Evolutionary conservation across 768 basidiomycete genomes (phyloP).

Genomic region (Pholiota conissans): DNA sequence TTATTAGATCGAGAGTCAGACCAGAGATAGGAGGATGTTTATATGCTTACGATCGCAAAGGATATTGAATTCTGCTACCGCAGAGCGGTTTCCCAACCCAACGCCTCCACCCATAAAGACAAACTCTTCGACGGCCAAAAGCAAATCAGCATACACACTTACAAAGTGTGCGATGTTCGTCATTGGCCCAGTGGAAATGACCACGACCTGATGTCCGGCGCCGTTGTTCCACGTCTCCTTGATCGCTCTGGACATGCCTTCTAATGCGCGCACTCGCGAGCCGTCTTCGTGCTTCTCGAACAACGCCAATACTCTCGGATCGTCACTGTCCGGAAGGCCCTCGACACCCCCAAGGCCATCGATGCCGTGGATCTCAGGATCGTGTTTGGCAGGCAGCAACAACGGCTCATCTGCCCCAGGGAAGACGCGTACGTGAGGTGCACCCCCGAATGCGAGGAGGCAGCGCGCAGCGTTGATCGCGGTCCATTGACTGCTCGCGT

Average conservation of each 20-base stretch:
- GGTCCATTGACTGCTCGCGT: conserved; percentile 62
- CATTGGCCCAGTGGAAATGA: conserved; percentile 83
- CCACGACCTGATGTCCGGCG: conserved; percentile 55
- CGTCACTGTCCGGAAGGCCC: conserved; percentile 58
- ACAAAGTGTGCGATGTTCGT: conserved; percentile 79
- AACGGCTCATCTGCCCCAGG: conserved; percentile 74
- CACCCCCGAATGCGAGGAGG: conserved; percentile 72
- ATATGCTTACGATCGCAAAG: conserved; percentile 69
- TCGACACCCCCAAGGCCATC: conserved; percentile 87
- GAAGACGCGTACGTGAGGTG: conserved; percentile 56
- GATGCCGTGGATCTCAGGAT: conserved; percentile 77
- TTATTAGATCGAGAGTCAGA: not conserved
- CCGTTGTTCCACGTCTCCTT: conserved; percentile 57
- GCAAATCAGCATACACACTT: conserved; percentile 49
- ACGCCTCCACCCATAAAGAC: conserved; percentile 94
- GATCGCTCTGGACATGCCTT: conserved; percentile 66
- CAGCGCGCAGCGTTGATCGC: conserved; percentile 76
- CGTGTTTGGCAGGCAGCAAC: conserved; percentile 58
- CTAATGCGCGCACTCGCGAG: conserved; percentile 51
- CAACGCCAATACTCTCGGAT: conserved; percentile 48
- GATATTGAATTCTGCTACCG: conserved; percentile 84
- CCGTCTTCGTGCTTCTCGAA: conserved; percentile 47
- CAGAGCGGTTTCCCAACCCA: conserved; percentile 77
- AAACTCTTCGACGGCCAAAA: conserved; percentile 63
- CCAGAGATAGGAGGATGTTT: no score